Base-by-base conservation (phyloP, 176 grass and related monocot species). In the Eragrostis curvula region DNA sequence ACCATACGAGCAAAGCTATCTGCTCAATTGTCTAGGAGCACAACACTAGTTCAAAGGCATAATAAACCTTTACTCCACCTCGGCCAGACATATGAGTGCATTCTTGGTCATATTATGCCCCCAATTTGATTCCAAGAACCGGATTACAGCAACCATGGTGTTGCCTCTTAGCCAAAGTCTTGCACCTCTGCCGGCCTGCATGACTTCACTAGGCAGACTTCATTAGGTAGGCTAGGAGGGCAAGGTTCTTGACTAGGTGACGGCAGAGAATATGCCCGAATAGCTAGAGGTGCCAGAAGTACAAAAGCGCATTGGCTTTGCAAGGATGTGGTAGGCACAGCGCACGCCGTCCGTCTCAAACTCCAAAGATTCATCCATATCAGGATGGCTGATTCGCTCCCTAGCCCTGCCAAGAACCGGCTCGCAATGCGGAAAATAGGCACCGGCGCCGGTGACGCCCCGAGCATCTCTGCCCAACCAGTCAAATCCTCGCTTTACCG, bases 231-330 rank as follows among this genome's bases (percentile, higher is more conserved):
- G 23, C 12, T n/a, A 71, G 66, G 40, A 63, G 67, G 50, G 55
- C 60, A 56, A 66, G 55, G 46, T 81, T n/a, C 56, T 60, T 27
- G 62, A 67, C 24, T 64, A 40, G 53, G 41, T 66, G 53, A 65
- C 23, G 45, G 28, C n/a, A 57, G 53, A 76, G 58, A 64, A 84
- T 87, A 77, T 85, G 68, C 77, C 70, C 48, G 15, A 78, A 25
- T 73, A 74, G 42, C 47, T 32, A 42, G 41, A 83, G 44, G 18
- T 66, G 57, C 28, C 56, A 65, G 75, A 72, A 55, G 68, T 9
- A 15, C 76, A 80, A 84, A 83, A 83, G 70, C 16, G 43, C 71
- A 48, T 75, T 70, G 60, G 47, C 66, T 77, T 89, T 84, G 75
- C 70, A 21, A 67, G 47, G 66, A 58, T 72, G 75, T 17, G 68